Percentiles rank a stretch among this genome's conserved stretches.
These are phyloP conservation scores for Arachnomyces sp. DNA, from an alignment of 2,329 filamentous ascomycete genomes.

Conservation along the genomic window DNA sequence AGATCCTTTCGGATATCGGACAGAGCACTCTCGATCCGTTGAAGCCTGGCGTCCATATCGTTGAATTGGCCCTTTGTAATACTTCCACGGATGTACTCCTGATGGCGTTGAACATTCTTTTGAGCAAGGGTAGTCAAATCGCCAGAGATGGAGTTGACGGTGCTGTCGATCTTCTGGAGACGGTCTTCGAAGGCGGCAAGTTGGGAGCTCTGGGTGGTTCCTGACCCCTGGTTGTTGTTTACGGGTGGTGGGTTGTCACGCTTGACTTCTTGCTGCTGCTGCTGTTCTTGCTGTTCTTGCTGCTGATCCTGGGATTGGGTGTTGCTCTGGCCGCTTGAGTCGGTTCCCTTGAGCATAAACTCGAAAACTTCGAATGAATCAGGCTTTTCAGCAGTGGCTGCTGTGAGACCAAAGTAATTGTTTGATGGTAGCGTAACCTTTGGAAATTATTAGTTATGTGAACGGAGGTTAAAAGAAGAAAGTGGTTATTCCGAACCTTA, in stretches of 20 bases:
- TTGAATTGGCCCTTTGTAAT: slow-evolving; percentile 30
- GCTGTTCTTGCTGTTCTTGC: slow-evolving; percentile 22
- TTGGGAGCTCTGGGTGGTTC: slow-evolving; percentile 40
- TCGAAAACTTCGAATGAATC: slow-evolving; percentile 95
- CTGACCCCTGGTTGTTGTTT: slow-evolving; percentile 20
- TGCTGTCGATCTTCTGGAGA: slow-evolving; percentile 55
- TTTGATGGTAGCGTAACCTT: slow-evolving; percentile 67
- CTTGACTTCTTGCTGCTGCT: slow-evolving; percentile 21
- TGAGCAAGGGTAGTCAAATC: slow-evolving; percentile 46
- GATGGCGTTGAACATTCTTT: slow-evolving; percentile 45
- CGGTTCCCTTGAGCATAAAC: slow-evolving; percentile 59
- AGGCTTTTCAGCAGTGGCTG: slow-evolving; percentile 79
- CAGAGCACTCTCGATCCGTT: slow-evolving; percentile 46
- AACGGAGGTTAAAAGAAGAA: slow-evolving; percentile 5
- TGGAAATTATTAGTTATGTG: slow-evolving; percentile 25
- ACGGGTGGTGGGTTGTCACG: slow-evolving; percentile 9
- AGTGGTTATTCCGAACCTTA: slow-evolving; percentile 36
- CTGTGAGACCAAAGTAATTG: slow-evolving; percentile 80
- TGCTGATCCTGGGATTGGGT: slow-evolving; percentile 23
- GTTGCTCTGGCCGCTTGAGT: slow-evolving; percentile 27
- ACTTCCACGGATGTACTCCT: slow-evolving; percentile 39
- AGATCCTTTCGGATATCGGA: slow-evolving; percentile 46
- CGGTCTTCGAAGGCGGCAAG: slow-evolving; percentile 81
- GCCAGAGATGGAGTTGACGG: slow-evolving; percentile 47
- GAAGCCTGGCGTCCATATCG: slow-evolving; percentile 39